These are phyloP conservation scores for Sicyos edulis DNA, from an alignment of 306 rosid genomes.

Conservation along the genomic window DNA sequence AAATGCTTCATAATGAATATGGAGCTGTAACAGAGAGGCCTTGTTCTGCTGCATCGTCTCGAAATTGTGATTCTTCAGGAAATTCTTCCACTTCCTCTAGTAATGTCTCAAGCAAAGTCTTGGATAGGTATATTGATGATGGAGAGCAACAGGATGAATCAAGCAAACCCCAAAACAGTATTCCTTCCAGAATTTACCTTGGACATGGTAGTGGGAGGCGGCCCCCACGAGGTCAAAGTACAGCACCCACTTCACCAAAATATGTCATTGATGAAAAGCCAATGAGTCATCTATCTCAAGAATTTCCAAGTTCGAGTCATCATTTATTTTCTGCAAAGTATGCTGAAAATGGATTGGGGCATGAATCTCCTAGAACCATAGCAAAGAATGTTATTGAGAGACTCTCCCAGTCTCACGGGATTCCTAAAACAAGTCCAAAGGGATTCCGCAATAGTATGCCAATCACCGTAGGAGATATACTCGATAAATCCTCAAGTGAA, in stretches of 20 bases:
- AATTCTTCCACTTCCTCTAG: constrained; percentile 74
- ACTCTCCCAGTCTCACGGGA: constrained; percentile 58
- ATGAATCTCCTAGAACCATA: constrained; percentile 75
- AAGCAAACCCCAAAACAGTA: constrained; percentile 32
- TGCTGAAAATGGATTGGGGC: constrained; percentile 62
- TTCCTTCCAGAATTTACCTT: constrained; percentile 33
- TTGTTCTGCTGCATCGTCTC: constrained; percentile 49
- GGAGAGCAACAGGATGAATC: constrained; percentile 74
- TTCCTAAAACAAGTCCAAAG: constrained; percentile 39
- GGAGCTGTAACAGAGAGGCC: constrained; percentile 40
- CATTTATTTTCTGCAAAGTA: constrained; percentile 49
- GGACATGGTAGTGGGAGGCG: constrained; percentile 46
- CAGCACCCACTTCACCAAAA: constrained; percentile 69
- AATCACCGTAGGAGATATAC: constrained; percentile 66
- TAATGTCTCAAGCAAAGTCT: constrained; percentile 55
- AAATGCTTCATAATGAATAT: constrained; percentile 34
- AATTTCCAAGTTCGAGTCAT: constrained; percentile 43
- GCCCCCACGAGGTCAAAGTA: constrained; percentile 64
- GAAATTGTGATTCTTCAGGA: constrained; percentile 57
- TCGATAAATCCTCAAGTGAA: constrained; percentile 51
- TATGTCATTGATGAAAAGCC: constrained; percentile 41
- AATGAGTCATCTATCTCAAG: constrained; percentile 60
- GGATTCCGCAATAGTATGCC: constrained; percentile 53
- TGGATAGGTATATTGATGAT: constrained; percentile 83
- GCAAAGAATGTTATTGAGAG: constrained; percentile 93